These are phyloP conservation scores for Gymnopilus junonius DNA, from an alignment of 768 basidiomycete genomes.

Conservation along the genomic window DNA sequence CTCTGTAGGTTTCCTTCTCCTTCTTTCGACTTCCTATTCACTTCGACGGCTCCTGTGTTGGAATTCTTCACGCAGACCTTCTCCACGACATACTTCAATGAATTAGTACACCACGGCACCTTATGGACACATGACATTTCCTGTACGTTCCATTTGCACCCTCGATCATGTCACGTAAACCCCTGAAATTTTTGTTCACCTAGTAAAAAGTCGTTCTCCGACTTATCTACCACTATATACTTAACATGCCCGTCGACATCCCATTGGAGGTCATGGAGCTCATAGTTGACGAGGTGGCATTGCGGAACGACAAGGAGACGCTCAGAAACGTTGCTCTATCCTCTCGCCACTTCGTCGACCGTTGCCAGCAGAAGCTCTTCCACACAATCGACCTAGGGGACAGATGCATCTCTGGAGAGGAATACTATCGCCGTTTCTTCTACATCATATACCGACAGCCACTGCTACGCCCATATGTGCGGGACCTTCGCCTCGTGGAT, in stretches of 20 bases:
- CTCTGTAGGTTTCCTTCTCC: not conserved
- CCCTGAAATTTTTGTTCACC: not conserved
- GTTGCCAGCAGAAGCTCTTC: constrained; percentile 22
- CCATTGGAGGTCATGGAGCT: constrained; percentile 22
- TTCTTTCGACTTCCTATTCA: not conserved
- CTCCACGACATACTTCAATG: not conserved
- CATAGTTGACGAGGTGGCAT: constrained; percentile 21
- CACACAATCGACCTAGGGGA: constrained; percentile 27
- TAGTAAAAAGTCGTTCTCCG: not conserved
- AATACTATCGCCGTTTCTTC: constrained; percentile 22
- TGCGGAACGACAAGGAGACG: constrained; percentile 12
- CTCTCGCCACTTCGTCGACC: constrained; percentile 14
- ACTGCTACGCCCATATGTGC: constrained; percentile 13
- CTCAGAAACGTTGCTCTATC: constrained; percentile 15
- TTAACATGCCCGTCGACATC: constrained; percentile 7
- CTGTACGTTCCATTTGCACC: not conserved
- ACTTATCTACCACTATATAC: not conserved
- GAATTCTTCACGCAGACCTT: not conserved
- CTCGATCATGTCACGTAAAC: not conserved
- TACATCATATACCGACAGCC: constrained; percentile 10
- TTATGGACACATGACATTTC: constrained; percentile 1
- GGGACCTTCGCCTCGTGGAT: constrained; percentile 26
- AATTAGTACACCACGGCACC: not conserved
- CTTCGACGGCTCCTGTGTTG: not conserved
- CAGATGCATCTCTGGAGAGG: constrained; percentile 23